These are phyloP conservation scores for Erigeron canadensis DNA, from an alignment of 129 eudicot genomes.

Conservation along the genomic window DNA sequence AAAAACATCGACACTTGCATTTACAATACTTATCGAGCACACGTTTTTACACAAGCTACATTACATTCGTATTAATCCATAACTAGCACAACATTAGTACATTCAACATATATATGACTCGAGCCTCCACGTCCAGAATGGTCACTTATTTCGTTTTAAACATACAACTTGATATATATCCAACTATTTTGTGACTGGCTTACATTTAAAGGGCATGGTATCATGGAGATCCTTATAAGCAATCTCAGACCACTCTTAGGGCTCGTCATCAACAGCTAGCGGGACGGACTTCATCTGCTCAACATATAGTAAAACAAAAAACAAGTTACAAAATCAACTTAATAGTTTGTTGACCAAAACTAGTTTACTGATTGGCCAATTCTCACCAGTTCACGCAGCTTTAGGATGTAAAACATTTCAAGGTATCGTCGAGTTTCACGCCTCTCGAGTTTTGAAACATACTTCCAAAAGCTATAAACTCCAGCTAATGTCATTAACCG, in stretches of 20 bases:
- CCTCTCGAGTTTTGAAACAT: constrained; percentile 89
- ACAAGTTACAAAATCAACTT: background rate
- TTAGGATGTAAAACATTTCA: constrained; percentile 95
- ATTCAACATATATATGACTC: background rate
- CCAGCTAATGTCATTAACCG: constrained; percentile 92
- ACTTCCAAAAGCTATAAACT: constrained; percentile 95
- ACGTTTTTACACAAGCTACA: no score
- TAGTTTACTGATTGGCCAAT: background rate
- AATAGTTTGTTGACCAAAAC: background rate
- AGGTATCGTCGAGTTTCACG: constrained; percentile 92
- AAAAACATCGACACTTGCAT: no score
- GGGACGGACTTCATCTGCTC: constrained; percentile 82
- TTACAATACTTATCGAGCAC: no score
- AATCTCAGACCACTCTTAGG: background rate
- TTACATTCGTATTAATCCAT: background rate
- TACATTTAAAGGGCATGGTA: background rate
- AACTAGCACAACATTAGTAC: background rate
- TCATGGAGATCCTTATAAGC: background rate
- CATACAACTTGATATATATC: no score
- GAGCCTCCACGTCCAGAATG: no score
- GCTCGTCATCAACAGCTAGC: constrained; percentile 51
- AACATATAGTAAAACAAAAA: constrained; percentile 3
- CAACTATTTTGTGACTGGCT: background rate
- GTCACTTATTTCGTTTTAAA: no score
- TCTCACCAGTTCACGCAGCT: constrained; percentile 81